Evolutionary conservation across 2,329 filamentous ascomycete genomes (phyloP).

Genomic region (Lachnellula occidentalis): DNA sequence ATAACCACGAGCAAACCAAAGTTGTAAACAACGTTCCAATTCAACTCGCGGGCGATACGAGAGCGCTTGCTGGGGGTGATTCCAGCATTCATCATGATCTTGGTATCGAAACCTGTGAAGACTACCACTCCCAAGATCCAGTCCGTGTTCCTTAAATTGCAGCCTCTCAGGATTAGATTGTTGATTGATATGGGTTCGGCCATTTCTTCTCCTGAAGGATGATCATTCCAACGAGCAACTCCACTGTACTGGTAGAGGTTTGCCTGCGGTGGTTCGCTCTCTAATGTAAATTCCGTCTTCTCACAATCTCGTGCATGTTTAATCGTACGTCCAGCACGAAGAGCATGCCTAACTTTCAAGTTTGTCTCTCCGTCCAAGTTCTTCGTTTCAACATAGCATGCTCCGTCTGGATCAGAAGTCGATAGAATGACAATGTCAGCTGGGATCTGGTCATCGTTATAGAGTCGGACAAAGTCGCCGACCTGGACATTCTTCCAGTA

Average conservation of each 20-base stretch:
- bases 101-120: slow-evolving; percentile 93
- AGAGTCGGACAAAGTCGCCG: slow-evolving; percentile 92
- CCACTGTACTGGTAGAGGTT: slow-evolving; percentile 96
- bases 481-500: slow-evolving; percentile 94
- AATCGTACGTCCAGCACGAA: slow-evolving; percentile 76
- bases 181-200: slow-evolving; percentile 91
- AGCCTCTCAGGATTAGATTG: slow-evolving; percentile 89
- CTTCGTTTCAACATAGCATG: slow-evolving; percentile 97
- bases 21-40: slow-evolving; percentile 97
- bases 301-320: slow-evolving; percentile 92
- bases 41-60: slow-evolving; percentile 85
- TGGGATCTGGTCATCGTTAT: slow-evolving; percentile 92
- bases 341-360: slow-evolving; percentile 85
- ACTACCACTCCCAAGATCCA: slow-evolving; percentile 91
- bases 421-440: slow-evolving; percentile 89
- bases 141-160: slow-evolving; percentile 89
- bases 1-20: slow-evolving; percentile 85
- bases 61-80: slow-evolving; percentile 92
- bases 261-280: slow-evolving; percentile 85
- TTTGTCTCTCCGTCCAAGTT: slow-evolving; percentile 98
- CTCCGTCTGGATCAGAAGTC: slow-evolving; percentile 88
- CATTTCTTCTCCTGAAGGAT: slow-evolving; percentile 66
- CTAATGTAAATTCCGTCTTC: slow-evolving; percentile 76
- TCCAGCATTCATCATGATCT: slow-evolving; percentile 98
- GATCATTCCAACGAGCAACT: slow-evolving; percentile 80